A percentile compares a stretch with the other conserved stretches of the same genome.
Evolutionary conservation across 345 rosid genomes (phyloP).

Genomic region (Gossypium australe): DNA sequence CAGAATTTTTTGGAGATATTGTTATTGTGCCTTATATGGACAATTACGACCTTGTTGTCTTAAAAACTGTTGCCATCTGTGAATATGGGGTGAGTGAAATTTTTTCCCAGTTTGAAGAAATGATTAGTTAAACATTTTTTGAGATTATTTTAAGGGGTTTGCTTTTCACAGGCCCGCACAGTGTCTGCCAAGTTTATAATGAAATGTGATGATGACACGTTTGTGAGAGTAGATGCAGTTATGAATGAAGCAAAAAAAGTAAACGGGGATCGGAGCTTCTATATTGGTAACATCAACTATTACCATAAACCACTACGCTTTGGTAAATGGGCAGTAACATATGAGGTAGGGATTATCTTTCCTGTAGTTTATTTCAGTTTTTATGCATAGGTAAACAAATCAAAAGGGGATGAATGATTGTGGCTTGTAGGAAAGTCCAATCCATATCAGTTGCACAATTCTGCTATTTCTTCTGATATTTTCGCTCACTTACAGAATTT

Average conservation of each 20-base stretch:
- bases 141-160: background rate
- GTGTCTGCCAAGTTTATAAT: background rate
- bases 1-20: background rate
- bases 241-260: background rate
- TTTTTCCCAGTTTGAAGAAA: too few relatives aligned
- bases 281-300: background rate
- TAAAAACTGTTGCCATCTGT: background rate
- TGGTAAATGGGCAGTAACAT: background rate
- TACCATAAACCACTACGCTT: background rate
- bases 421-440: too few relatives aligned
- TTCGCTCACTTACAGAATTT: too few relatives aligned
- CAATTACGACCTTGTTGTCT: background rate
- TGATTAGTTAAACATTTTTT: too few relatives aligned
- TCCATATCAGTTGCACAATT: too few relatives aligned
- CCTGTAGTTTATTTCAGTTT: too few relatives aligned
- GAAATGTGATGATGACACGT: background rate
- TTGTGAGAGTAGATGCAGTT: background rate
- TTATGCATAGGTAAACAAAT: too few relatives aligned
- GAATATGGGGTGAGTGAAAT: background rate
- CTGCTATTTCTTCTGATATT: too few relatives aligned
- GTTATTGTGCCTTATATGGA: background rate
- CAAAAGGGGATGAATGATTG: too few relatives aligned
- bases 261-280: background rate
- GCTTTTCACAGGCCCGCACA: background rate
- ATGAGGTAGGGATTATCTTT: background rate